Evolutionary conservation across 2,329 filamentous ascomycete genomes (phyloP).

Genomic region (Botryotinia narcissicola): DNA sequence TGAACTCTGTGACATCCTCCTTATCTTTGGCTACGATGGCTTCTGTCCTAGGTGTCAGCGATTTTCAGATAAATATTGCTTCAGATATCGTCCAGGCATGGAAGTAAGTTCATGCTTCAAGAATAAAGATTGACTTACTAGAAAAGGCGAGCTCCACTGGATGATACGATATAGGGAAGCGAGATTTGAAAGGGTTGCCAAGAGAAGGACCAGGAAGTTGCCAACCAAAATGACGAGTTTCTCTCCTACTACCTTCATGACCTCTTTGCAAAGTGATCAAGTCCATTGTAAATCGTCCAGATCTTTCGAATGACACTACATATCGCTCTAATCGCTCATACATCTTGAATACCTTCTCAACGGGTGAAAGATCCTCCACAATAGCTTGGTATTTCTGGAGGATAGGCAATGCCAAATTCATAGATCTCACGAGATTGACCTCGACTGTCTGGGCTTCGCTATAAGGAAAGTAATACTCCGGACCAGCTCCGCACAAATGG

Average conservation of each 20-base stretch:
- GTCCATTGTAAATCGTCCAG: not conserved
- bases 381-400: constrained; percentile 6
- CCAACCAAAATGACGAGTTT: constrained; percentile 18
- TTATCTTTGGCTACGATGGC: constrained; percentile 2
- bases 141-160: constrained; percentile 17
- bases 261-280: constrained; percentile 2
- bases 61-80: not conserved
- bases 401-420: not conserved
- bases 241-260: not conserved
- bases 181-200: constrained; percentile 18
- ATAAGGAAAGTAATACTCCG: constrained; percentile 13
- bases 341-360: constrained; percentile 17
- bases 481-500: not conserved
- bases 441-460: not conserved
- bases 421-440: not conserved
- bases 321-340: not conserved
- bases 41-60: not conserved
- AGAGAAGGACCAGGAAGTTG: not conserved
- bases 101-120: not conserved
- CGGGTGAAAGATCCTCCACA: not conserved
- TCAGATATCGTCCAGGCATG: not conserved
- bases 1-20: constrained; percentile 17
- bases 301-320: not conserved
- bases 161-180: not conserved
- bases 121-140: not conserved